Evolutionary conservation across 129 eudicot genomes (phyloP).

Genomic region (Centella asiatica): DNA sequence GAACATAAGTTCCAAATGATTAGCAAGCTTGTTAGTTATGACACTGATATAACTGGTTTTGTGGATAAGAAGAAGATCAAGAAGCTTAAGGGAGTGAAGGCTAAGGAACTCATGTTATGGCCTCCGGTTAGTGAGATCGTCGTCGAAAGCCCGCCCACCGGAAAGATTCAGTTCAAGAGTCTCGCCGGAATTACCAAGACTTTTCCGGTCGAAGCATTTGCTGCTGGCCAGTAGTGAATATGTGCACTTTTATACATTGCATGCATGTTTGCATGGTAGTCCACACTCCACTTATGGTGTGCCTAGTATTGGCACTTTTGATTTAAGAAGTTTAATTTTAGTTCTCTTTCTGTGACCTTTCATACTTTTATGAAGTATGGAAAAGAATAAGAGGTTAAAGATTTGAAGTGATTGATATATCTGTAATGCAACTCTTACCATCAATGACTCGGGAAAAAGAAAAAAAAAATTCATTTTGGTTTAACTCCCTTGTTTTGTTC

Average conservation of each 20-base stretch:
- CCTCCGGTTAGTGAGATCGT: slow-evolving; percentile 11
- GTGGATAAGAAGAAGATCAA: slow-evolving; percentile 11
- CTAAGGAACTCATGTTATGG: slow-evolving; percentile 15
- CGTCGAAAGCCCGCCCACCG: slow-evolving; percentile 1
- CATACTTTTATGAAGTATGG: neutral
- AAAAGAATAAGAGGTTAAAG: neutral
- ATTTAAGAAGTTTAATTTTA: too few relatives aligned
- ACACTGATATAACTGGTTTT: slow-evolving; percentile 13
- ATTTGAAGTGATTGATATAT: too few relatives aligned
- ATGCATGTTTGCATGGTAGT: neutral
- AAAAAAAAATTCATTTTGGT: neutral
- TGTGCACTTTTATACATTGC: too few relatives aligned
- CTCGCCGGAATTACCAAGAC: slow-evolving; percentile 13
- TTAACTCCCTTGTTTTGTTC: too few relatives aligned
- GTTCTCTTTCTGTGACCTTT: neutral
- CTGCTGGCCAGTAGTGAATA: slow-evolving; percentile 16
- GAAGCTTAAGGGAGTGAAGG: slow-evolving; percentile 16
- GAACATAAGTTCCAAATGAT: slow-evolving; percentile 9
- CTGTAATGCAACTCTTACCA: too few relatives aligned
- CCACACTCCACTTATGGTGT: neutral
- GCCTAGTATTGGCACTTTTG: neutral
- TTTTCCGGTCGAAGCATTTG: slow-evolving; percentile 12
- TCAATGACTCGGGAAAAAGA: too few relatives aligned
- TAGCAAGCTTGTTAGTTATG: slow-evolving; percentile 13
- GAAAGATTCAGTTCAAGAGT: slow-evolving; percentile 13